A percentile compares a stretch with the other conserved stretches of the same genome.
phyloP scores from a whole-genome alignment of 108 stramenopile genomes.

The Fragilaria radians region DNA sequence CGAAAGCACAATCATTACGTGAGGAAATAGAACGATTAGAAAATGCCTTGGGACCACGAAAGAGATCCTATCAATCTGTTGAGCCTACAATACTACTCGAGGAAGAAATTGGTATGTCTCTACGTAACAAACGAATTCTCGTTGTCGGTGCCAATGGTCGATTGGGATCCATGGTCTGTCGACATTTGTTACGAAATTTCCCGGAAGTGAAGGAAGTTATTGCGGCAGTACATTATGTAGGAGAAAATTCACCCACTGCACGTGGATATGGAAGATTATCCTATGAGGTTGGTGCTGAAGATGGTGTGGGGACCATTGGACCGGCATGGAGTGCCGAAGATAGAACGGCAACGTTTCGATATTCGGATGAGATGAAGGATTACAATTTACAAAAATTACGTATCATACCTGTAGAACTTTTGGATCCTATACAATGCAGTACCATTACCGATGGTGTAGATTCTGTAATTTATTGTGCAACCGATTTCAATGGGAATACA shows the following conservation, averaged over 20 bases:
- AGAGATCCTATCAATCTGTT: constrained; percentile 8
- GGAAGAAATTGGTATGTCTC: constrained; percentile 18
- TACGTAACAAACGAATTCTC: constrained; percentile 53
- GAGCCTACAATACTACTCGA: constrained; percentile 9
- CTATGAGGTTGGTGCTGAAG: constrained; percentile 38
- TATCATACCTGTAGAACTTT: constrained; percentile 68
- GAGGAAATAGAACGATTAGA: constrained; percentile 67
- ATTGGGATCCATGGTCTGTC: constrained; percentile 73
- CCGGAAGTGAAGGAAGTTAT: constrained; percentile 63
- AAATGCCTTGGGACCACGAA: constrained; percentile 22
- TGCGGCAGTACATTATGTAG: constrained; percentile 72
- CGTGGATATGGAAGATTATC: constrained; percentile 74
- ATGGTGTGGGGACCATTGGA: constrained; percentile 11
- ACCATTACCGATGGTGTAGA: constrained; percentile 69
- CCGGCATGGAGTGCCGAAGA: constrained; percentile 43
- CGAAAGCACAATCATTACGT: constrained; percentile 52
- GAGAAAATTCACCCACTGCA: constrained; percentile 44
- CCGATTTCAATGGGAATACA: constrained; percentile 74
- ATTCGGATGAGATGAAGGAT: constrained; percentile 50
- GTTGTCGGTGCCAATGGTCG: constrained; percentile 79
- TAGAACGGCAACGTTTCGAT: constrained; percentile 58
- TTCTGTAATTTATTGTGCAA: constrained; percentile 73
- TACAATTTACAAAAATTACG: constrained; percentile 77
- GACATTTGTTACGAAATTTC: constrained; percentile 52
- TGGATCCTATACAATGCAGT: constrained; percentile 68